Evolutionary conservation across 495 filamentous ascomycete genomes (phyloP).

Genomic region (Penicillium paradoxum): DNA sequence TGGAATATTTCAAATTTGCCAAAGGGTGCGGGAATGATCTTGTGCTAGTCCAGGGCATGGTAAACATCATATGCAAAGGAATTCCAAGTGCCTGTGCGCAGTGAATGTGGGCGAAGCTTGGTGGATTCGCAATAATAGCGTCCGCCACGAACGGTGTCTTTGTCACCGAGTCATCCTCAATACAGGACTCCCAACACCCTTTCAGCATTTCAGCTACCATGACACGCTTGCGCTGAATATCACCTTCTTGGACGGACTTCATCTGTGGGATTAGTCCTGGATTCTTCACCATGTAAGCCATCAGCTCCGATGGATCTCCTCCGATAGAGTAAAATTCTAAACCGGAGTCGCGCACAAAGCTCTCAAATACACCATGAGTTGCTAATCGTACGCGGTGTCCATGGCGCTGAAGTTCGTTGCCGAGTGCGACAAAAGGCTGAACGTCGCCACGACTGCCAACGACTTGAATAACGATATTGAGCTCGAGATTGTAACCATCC

Average conservation of each 20-base stretch:
- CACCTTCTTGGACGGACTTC: constrained; percentile 35
- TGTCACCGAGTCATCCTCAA: constrained; percentile 43
- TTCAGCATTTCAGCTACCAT: constrained; percentile 50
- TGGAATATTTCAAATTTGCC: constrained; percentile 44
- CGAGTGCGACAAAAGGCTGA: constrained; percentile 48
- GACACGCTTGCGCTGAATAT: constrained; percentile 33
- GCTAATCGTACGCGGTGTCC: constrained; percentile 54
- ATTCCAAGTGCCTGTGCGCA: constrained; percentile 53
- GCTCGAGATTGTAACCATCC: not conserved
- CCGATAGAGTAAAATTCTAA: constrained; percentile 58
- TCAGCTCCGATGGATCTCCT: constrained; percentile 54
- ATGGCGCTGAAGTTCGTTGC: constrained; percentile 37
- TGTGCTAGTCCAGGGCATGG: constrained; percentile 51
- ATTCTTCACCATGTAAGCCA: constrained; percentile 54
- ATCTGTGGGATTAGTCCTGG: constrained; percentile 42
- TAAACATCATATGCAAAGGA: constrained; percentile 59
- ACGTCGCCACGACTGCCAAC: constrained; percentile 50
- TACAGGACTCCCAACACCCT: constrained; percentile 58
- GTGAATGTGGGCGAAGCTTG: constrained; percentile 56
- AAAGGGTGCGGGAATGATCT: constrained; percentile 51
- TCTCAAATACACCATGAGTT: constrained; percentile 54
- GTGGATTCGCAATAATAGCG: constrained; percentile 59
- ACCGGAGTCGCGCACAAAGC: constrained; percentile 48
- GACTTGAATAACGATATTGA: constrained; percentile 48
- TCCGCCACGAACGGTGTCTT: constrained; percentile 55